Conservation (phyloP, 1,139 yeast genomes). For the Schwanniomyces etchellsii region DNA sequence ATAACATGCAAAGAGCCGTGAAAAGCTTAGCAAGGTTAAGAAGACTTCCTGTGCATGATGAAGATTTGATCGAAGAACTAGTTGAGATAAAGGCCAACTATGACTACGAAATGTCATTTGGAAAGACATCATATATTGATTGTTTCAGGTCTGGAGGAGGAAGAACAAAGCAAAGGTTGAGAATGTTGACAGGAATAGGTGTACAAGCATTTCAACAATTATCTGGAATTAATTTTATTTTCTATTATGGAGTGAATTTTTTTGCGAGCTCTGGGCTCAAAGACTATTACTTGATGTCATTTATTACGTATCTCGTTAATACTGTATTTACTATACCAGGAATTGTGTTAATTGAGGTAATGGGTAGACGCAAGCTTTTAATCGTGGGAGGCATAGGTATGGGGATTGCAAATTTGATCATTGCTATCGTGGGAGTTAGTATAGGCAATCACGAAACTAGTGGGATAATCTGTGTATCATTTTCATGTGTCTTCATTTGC, state of each 20-base stretch:
- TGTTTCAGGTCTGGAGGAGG: constrained; percentile 65
- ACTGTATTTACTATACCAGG: constrained; percentile 69
- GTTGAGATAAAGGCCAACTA: constrained; percentile 75
- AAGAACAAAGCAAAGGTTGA: constrained; percentile 54
- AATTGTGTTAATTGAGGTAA: constrained; percentile 57
- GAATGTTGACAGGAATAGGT: constrained; percentile 65
- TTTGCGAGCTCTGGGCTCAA: constrained; percentile 57
- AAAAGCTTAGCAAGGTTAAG: constrained; percentile 36
- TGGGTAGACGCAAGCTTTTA: constrained; percentile 60
- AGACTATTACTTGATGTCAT: constrained; percentile 60
- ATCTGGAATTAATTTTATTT: constrained; percentile 73
- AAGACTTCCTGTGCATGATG: constrained; percentile 45
- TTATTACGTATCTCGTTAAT: constrained; percentile 68
- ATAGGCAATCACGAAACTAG: constrained; percentile 32
- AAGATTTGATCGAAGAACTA: constrained; percentile 64
- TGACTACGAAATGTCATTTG: constrained; percentile 67
- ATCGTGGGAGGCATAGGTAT: constrained; percentile 61
- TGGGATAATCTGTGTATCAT: constrained; percentile 43
- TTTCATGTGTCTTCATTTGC: constrained; percentile 66
- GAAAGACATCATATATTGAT: constrained; percentile 48
- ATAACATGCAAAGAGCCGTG: constrained; percentile 55
- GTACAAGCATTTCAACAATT: constrained; percentile 72
- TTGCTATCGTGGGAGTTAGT: constrained; percentile 62
- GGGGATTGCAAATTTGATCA: constrained; percentile 56
- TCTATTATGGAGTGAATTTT: constrained; percentile 74